Conservation (phyloP, 352 stramenopile species). For the Pythium biforme region DNA sequence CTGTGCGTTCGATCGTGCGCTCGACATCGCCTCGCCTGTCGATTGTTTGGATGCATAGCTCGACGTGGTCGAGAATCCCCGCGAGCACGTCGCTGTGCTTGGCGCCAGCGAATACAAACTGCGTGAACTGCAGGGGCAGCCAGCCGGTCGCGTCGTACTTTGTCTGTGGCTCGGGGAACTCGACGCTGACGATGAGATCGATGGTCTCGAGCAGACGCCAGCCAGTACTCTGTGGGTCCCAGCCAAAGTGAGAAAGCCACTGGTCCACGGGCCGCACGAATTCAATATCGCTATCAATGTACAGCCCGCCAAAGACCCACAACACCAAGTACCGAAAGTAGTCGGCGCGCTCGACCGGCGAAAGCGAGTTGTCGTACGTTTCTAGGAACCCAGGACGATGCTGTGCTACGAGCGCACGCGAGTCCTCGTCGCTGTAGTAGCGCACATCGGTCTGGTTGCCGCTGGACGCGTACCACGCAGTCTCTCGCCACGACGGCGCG, state of each 20-base stretch:
- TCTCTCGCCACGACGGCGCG: not conserved
- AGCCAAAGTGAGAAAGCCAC: slow-evolving; percentile 13
- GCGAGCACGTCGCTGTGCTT: not conserved
- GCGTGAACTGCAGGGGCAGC: slow-evolving; percentile 19
- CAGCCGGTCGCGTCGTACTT: slow-evolving; percentile 8
- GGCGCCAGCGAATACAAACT: slow-evolving; percentile 19
- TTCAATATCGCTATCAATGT: slow-evolving; percentile 14
- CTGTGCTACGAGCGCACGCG: not conserved
- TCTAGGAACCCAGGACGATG: slow-evolving; percentile 5
- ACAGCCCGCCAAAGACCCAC: slow-evolving; percentile 11
- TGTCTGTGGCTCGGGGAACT: slow-evolving; percentile 8
- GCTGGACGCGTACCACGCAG: not conserved
- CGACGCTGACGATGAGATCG: slow-evolving; percentile 1
- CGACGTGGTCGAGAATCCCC: slow-evolving; percentile 8
- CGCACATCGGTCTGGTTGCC: slow-evolving; percentile 5
- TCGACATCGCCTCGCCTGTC: slow-evolving; percentile 9
- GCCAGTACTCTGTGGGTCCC: not conserved
- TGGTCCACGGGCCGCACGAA: slow-evolving; percentile 9
- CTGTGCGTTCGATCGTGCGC: slow-evolving; percentile 11
- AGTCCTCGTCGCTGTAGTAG: slow-evolving; percentile 15
- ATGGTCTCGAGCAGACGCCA: slow-evolving; percentile 1
- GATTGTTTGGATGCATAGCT: not conserved
- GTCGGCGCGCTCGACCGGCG: slow-evolving; percentile 19
- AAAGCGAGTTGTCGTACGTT: slow-evolving; percentile 10
- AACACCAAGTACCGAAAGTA: slow-evolving; percentile 20